Evolutionary conservation across 441 rosid genomes (phyloP).

Genomic region (Manihot esculenta): DNA sequence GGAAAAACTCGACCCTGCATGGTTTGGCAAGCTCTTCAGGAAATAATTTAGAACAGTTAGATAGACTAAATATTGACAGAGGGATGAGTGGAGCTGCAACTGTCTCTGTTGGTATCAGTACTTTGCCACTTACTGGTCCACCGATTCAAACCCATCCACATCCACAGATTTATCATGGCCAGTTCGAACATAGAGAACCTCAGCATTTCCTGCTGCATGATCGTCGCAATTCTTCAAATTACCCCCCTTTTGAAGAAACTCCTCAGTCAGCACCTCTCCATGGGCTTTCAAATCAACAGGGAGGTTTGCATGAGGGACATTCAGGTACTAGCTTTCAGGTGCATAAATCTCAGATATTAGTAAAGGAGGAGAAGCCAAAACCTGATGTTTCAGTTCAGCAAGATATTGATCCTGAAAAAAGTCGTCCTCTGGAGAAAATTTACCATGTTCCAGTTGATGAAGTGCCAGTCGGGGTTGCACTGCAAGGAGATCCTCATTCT

Average conservation of each 20-base stretch:
- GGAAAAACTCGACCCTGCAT: constrained; percentile 41
- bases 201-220: constrained; percentile 35
- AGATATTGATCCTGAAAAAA: constrained; percentile 37
- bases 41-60: constrained; percentile 59
- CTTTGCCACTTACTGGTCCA: constrained; percentile 45
- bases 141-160: constrained; percentile 43
- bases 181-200: constrained; percentile 46
- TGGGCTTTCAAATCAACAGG: constrained; percentile 45
- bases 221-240: constrained; percentile 37
- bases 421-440: constrained; percentile 28
- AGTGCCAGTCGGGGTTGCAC: constrained; percentile 34
- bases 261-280: constrained; percentile 38
- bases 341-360: constrained; percentile 40
- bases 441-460: constrained; percentile 45
- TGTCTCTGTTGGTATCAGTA: constrained; percentile 40
- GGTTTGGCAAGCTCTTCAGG: constrained; percentile 47
- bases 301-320: constrained; percentile 44
- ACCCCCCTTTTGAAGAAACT: constrained; percentile 37
- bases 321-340: constrained; percentile 34
- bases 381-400: constrained; percentile 41
- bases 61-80: constrained; percentile 34
- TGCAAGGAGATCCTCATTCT: constrained; percentile 34
- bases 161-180: constrained; percentile 47
- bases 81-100: constrained; percentile 42
- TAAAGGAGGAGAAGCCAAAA: constrained; percentile 43